These are phyloP conservation scores for Globisporangium emineosum DNA, from an alignment of 352 stramenopile genomes.

Conservation along the genomic window DNA sequence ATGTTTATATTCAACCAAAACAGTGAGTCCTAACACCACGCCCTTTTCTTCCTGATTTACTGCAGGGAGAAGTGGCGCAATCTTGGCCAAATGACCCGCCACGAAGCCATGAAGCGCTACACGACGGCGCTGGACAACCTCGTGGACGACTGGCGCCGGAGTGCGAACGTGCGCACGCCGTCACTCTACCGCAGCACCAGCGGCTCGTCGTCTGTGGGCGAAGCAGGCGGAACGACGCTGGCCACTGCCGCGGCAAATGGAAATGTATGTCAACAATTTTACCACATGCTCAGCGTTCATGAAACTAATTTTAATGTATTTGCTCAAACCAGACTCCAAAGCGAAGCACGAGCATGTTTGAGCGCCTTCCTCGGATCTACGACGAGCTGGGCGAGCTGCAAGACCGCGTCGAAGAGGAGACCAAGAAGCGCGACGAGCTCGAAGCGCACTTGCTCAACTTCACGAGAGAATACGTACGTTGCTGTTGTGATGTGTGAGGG, in stretches of 20 bases:
- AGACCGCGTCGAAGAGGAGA: slow-evolving; percentile 66
- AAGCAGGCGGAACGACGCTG: slow-evolving; percentile 2
- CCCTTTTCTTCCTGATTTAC: background rate
- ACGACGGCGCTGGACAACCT: slow-evolving; percentile 73
- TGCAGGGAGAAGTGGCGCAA: slow-evolving; percentile 67
- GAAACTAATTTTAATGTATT: background rate
- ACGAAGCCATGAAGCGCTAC: slow-evolving; percentile 81
- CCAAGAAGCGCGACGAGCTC: slow-evolving; percentile 64
- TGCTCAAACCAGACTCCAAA: slow-evolving; percentile 18
- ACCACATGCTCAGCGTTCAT: no score
- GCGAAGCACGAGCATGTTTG: slow-evolving; percentile 54
- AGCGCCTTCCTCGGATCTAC: slow-evolving; percentile 61
- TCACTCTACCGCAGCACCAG: slow-evolving; percentile 15
- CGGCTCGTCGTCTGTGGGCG: slow-evolving; percentile 11
- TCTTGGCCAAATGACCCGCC: slow-evolving; percentile 59
- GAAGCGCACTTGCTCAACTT: slow-evolving; percentile 62
- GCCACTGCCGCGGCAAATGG: background rate
- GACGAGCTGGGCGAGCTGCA: slow-evolving; percentile 66
- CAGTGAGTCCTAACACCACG: background rate
- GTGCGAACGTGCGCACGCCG: slow-evolving; percentile 33
- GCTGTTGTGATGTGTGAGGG: background rate
- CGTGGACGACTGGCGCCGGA: slow-evolving; percentile 79
- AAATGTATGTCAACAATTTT: background rate
- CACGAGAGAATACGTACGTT: slow-evolving; percentile 50
- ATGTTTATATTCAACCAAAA: background rate